Base-by-base conservation (phyloP, 2,329 filamentous ascomycete species). In the Ceratocystis eucalypticola region DNA sequence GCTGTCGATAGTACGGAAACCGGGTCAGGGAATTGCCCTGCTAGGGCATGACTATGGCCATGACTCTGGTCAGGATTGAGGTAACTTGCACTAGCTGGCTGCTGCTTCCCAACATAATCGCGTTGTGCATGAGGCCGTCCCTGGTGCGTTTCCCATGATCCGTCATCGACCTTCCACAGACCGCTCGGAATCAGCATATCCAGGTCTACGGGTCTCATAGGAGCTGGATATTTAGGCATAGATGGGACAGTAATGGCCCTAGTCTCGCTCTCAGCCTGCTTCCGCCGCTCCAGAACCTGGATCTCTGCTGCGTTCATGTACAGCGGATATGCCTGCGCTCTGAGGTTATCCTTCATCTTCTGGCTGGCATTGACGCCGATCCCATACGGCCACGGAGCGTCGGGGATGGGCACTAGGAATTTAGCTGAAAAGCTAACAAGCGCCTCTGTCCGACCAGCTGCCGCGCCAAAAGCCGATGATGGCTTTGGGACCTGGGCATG, bases 381-480 rank as follows among this genome's bases (percentile, higher is more conserved):
- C 66, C 61, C 53, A 65, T 66, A 64, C 69, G 61, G 67, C 69
- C 68, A 68, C 69, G 70, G 65, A 70, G 69, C 53, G 25, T 15
- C 20, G 46, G 45, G 67, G 55, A 46, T 66, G 30, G 67, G 69
- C 37, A 64, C 67, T 30, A 37, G 70, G 68, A 41, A 44, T 71
- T 71, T 68, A 70, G 70, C 25, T 73, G 72, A 65, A 10, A 30
- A n/a, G 22, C 61, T 25, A 28, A 28, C 53, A 30, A 57, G 17
- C 30, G 53, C 25, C 3, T 30, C 5, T 3, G 25, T 5, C 25
- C n/a, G 25, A 7, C 4, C 28, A 30, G 5, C 28, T 3, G 28
- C 53, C 17, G 28, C 28, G 17, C n/a, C 15, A 10, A 7, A 17
- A 33, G 2, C n/a, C 53, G 4, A 17, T 7, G n/a, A 17, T 2